Base-by-base conservation (phyloP, 352 stramenopile genomes). In the Aphanomyces astaci region DNA sequence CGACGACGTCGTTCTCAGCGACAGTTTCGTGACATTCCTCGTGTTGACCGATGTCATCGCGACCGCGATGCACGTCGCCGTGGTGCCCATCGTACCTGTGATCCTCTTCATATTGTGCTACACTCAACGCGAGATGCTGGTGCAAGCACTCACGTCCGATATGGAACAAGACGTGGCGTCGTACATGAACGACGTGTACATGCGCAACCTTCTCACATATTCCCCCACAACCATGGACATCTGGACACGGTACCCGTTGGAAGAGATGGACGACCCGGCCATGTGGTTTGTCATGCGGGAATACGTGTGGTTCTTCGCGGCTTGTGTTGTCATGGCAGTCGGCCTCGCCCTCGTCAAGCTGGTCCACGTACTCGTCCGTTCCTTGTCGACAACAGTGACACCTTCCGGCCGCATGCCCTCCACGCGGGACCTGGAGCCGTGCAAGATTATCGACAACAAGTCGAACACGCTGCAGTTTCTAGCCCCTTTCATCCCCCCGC, bases 211-310 rank as follows among this genome's bases (percentile, higher is more conserved):
- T 15, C 11, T 66, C 25, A 10, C 19, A 0, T 66, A 27, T 40
- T 54, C 59, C 10, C n/a, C 28, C 10, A 55, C 30, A 19, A 31
- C n/a, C 17, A 66, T 66, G 59, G 52, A 66, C 4, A 10, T 54
- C 15, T 66, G 59, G 59, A 66, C 59, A 27, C 33, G 15, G 19
- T 66, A 31, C 32, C 5, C 13, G 28, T 24, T 66, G 0, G 4
- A n/a, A n/a, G n/a, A 1, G 11, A 15, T 36, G 3, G 59, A 10
- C 31, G 33, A 51, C 19, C 59, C 59, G 11, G 33, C 30, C 15
- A 43, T 13, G 28, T 66, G 59, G 59, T 40, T 66, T 11, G 24
- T 66, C 28, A 19, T 46, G 59, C 31, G 59, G 10, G 59, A 66
- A 36, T 57, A 56, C 22, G 15, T 28, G 11, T 66, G 59, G 59